A percentile compares a stretch with the other conserved stretches of the same genome.
Evolutionary conservation across 1,284 basidiomycete genomes (phyloP).

Genomic region (Neolentinus lepideus): DNA sequence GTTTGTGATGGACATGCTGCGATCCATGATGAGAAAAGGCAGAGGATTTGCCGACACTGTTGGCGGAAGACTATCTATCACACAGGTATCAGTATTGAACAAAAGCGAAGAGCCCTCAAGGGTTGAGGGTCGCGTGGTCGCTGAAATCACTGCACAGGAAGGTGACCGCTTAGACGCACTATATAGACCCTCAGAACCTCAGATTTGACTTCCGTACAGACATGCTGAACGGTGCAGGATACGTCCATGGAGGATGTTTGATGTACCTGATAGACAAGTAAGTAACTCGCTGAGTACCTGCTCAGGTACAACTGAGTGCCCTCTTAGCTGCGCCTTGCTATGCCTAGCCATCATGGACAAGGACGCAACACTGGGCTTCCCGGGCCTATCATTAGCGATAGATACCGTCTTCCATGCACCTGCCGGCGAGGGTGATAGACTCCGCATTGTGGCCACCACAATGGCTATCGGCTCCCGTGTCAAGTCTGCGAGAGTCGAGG

Average conservation of each 20-base stretch:
- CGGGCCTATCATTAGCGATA: slow-evolving; percentile 36
- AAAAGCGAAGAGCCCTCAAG: slow-evolving; percentile 36
- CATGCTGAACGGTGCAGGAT: slow-evolving; percentile 39
- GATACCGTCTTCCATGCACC: slow-evolving; percentile 48
- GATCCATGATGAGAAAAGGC: slow-evolving; percentile 11
- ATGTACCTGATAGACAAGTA: slow-evolving; percentile 45
- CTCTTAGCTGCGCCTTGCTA: slow-evolving; percentile 36
- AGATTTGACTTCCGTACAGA: slow-evolving; percentile 29
- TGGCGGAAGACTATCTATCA: slow-evolving; percentile 24
- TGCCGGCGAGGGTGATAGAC: slow-evolving; percentile 34
- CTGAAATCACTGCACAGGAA: slow-evolving; percentile 38
- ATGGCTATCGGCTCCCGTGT: slow-evolving; percentile 32
- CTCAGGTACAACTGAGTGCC: background rate
- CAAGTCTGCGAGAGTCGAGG: slow-evolving; percentile 39
- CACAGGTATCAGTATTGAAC: slow-evolving; percentile 33
- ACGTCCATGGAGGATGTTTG: slow-evolving; percentile 45
- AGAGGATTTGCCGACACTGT: slow-evolving; percentile 26
- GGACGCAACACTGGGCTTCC: slow-evolving; percentile 14
- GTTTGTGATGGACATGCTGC: slow-evolving; percentile 13
- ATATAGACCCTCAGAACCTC: background rate
- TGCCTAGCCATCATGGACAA: slow-evolving; percentile 27
- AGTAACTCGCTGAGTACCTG: slow-evolving; percentile 11
- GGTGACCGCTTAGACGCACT: slow-evolving; percentile 26
- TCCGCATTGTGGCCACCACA: slow-evolving; percentile 42
- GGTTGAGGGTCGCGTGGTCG: slow-evolving; percentile 39